phyloP scores from a whole-genome alignment of 192 early-diverging fungal genomes.

The Umbelopsis sp. region DNA sequence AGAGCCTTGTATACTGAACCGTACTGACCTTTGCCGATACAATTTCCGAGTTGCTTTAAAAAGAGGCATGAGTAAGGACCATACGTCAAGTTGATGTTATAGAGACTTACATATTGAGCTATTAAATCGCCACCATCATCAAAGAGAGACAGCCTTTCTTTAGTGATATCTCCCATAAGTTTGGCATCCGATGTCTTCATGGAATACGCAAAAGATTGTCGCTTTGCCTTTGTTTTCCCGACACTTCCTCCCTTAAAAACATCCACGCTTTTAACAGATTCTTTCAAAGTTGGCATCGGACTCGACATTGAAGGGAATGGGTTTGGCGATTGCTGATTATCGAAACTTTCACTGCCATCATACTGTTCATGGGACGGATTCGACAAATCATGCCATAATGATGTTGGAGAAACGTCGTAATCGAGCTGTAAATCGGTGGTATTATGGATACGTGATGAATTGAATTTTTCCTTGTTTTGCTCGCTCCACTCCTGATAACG shows the following conservation, averaged over 20 bases:
- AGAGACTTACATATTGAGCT: slow-evolving; percentile 52
- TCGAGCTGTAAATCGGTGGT: background rate
- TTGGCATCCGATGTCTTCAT: background rate
- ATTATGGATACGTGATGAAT: background rate
- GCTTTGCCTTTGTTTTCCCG: background rate
- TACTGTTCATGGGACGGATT: background rate
- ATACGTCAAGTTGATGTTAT: background rate
- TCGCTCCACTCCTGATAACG: slow-evolving; percentile 36
- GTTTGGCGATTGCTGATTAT: background rate
- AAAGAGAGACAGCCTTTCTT: slow-evolving; percentile 18
- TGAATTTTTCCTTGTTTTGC: slow-evolving; percentile 5
- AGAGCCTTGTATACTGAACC: slow-evolving; percentile 84
- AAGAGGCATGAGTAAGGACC: slow-evolving; percentile 21
- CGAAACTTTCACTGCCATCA: background rate
- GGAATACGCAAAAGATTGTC: background rate
- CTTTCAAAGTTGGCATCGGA: slow-evolving; percentile 10
- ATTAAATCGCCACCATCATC: slow-evolving; percentile 43
- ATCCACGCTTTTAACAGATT: background rate
- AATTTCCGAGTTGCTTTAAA: slow-evolving; percentile 77
- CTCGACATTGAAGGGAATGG: slow-evolving; percentile 11
- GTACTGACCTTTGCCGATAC: slow-evolving; percentile 89
- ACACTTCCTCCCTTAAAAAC: slow-evolving; percentile 7
- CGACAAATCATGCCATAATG: background rate
- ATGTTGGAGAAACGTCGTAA: too few species aligned
- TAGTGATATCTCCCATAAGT: background rate